Base-by-base conservation (phyloP, 2,329 filamentous ascomycete genomes). In the Epichloe glyceriae region DNA sequence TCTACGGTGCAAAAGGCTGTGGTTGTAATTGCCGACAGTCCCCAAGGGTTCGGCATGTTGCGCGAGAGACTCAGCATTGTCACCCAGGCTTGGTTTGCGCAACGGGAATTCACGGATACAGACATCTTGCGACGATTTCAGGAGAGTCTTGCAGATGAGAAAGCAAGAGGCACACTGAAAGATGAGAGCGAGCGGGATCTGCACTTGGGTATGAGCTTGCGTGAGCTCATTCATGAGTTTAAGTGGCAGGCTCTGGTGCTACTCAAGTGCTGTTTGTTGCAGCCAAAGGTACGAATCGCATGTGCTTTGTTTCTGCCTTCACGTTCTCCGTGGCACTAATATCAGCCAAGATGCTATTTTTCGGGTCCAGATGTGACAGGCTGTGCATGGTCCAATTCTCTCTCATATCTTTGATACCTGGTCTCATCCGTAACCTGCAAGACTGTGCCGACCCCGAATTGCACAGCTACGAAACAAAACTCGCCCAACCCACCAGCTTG, bases 331-430 rank as follows among this genome's bases (percentile, higher is more conserved):
- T n/a, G 22, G 46, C 19, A 42, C 53, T 52, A 30, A 57, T 47
- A 30, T 15, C 5, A 10, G 2, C 12, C 2, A 33, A 95, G 90
- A 97, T 97, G 86, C 82, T 98, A 50, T 97, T 98, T 72, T 98
- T 97, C 61, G 90, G 93, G 55, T 89, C 91, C n/a, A 83, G 89
- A 60, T 97, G 93, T 67, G 93, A 98, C 68, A 80, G 86, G 56
- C 73, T 98, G 58, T 98, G 93, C 77, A 95, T 97, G 86, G 90
- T 95, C 70, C 93, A 98, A 67, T 98, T 97, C 71, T 93, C 91
- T 42, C 78, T 98, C 44, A 85, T 98, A 59, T 96, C 91, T 49
- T 75, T 98, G 61, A 94, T 98, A 71, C 93, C 93, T 45, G 89
- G 90, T 53, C 79, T 98, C 52, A 83, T 97, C 61, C 82, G 88